Conservation (phyloP, 495 filamentous ascomycete species). For the Massariosphaeria phaeospora region DNA sequence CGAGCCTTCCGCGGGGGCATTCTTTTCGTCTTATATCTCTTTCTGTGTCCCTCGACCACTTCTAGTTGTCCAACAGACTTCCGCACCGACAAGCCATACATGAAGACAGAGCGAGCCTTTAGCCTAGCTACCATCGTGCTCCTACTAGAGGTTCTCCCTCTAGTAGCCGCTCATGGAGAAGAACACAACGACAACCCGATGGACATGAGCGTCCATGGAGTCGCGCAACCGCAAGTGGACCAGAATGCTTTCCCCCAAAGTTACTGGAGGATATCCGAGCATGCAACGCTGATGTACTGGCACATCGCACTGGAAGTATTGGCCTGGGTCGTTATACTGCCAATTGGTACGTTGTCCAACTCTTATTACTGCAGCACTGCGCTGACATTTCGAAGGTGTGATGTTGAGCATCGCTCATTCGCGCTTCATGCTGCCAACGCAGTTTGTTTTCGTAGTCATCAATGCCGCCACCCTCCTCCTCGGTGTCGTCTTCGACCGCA, state of each 20-base stretch:
- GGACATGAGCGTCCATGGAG: constrained; percentile 20
- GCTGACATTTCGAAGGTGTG: constrained; percentile 51
- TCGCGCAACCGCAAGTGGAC: constrained; percentile 1
- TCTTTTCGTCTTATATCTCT: neutral
- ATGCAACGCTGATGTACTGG: constrained; percentile 61
- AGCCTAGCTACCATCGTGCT: constrained; percentile 34
- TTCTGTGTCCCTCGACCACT: neutral
- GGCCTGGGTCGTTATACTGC: constrained; percentile 79
- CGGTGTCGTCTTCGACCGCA: constrained; percentile 71
- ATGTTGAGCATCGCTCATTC: constrained; percentile 83
- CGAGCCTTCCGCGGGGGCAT: neutral
- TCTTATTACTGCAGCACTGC: neutral
- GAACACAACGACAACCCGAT: constrained; percentile 20
- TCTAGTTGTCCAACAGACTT: neutral
- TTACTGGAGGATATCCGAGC: constrained; percentile 71
- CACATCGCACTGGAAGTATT: constrained; percentile 78
- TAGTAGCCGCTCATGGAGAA: constrained; percentile 37
- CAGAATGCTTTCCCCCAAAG: constrained; percentile 40
- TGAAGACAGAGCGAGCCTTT: constrained; percentile 22
- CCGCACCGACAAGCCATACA: constrained; percentile 18
- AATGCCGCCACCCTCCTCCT: constrained; percentile 69
- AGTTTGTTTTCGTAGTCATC: constrained; percentile 68
- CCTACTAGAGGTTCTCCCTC: constrained; percentile 37
- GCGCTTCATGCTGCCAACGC: constrained; percentile 62
- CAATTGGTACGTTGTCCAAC: constrained; percentile 58